Conservation (phyloP, 2,329 filamentous ascomycete species). For the Stylonectria norvegica region DNA sequence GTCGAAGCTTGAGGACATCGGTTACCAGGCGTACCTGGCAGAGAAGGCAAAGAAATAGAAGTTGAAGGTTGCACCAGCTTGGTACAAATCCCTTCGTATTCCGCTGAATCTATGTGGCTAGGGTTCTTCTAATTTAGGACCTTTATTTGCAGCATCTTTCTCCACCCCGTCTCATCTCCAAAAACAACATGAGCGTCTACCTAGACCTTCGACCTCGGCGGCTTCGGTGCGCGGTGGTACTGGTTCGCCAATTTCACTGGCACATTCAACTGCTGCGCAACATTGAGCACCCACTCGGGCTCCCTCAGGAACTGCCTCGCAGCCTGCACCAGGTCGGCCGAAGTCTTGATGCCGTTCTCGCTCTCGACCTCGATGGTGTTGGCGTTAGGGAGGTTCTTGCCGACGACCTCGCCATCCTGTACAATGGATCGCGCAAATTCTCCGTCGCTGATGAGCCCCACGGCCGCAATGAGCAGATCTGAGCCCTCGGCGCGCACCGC, state of each 20-base stretch:
- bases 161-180: no score
- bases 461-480: conserved; percentile 64
- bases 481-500: conserved; percentile 50
- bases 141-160: no score
- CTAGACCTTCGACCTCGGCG: no score
- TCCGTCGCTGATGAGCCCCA: conserved; percentile 70
- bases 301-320: conserved; percentile 79
- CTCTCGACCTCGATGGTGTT: conserved; percentile 38
- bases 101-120: no score
- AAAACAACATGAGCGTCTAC: no score
- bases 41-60: background rate
- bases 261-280: conserved; percentile 69
- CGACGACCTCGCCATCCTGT: conserved; percentile 40
- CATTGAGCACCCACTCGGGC: conserved; percentile 71
- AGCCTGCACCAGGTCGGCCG: conserved; percentile 68
- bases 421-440: conserved; percentile 60
- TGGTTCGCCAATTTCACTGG: conserved; percentile 71
- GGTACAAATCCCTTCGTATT: no score
- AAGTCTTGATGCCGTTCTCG: conserved; percentile 36
- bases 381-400: conserved; percentile 9
- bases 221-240: conserved; percentile 39
- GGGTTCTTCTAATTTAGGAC: no score
- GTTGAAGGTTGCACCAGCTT: no score
- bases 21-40: background rate
- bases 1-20: conserved; percentile 47